Conservation (phyloP, 2,329 filamentous ascomycete species). For the Ascochyta clinopodiicola region DNA sequence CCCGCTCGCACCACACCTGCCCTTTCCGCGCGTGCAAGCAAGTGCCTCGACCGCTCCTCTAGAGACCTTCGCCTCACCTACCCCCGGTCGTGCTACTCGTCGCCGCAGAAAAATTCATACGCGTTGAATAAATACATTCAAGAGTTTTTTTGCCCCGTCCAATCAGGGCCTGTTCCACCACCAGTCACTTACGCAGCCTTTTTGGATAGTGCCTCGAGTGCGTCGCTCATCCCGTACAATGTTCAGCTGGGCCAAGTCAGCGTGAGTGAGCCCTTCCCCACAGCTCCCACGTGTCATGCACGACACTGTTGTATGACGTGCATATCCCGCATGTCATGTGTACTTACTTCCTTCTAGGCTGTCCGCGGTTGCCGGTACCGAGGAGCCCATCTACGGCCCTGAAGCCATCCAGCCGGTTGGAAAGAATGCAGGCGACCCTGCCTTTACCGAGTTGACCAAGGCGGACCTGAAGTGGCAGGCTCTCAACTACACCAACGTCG, state of each 20-base stretch:
- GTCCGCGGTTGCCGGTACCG: conserved; percentile 86
- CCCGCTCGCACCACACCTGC: conserved; percentile 5
- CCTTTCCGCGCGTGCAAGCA: conserved; percentile 13
- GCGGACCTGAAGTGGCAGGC: conserved; percentile 83
- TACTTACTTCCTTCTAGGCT: conserved; percentile 53
- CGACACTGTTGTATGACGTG: conserved; percentile 20
- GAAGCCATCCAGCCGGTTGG: conserved; percentile 85
- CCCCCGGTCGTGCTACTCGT: conserved; percentile 29
- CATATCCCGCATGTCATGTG: background rate
- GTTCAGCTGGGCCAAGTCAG: conserved; percentile 95
- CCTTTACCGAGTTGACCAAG: conserved; percentile 79
- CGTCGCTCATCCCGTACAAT: conserved; percentile 54
- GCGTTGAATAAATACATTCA: conserved; percentile 36
- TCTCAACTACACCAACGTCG: conserved; percentile 85
- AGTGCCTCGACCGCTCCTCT: conserved; percentile 20
- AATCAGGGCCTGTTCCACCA: conserved; percentile 27
- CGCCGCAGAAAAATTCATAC: conserved; percentile 32
- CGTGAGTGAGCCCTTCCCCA: conserved; percentile 63
- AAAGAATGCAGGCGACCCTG: conserved; percentile 76
- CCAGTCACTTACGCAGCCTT: conserved; percentile 33
- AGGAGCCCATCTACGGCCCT: conserved; percentile 94
- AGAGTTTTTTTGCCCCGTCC: conserved; percentile 38
- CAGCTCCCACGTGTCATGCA: conserved; percentile 24
- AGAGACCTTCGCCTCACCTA: conserved; percentile 24
- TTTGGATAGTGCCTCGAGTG: conserved; percentile 46